Percentiles rank a stretch among this genome's conserved stretches.
Evolutionary conservation across 805 yeast genomes (phyloP).

Genomic region (Candida sakaeoensis): DNA sequence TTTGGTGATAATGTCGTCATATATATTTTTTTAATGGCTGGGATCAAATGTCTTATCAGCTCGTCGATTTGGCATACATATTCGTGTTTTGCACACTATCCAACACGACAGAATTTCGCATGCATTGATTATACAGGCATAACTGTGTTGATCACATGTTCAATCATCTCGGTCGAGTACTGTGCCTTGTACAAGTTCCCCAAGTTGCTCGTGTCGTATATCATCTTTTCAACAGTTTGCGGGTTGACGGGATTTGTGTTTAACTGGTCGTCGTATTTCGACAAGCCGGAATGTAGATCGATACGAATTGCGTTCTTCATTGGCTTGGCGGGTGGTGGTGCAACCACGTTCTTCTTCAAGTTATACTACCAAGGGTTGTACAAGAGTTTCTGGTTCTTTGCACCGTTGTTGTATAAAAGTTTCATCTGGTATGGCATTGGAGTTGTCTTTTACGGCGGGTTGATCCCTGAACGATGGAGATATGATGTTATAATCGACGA

Average conservation of each 20-base stretch:
- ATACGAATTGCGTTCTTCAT: conserved; percentile 78
- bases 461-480: conserved; percentile 88
- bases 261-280: conserved; percentile 93
- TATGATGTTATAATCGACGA: conserved; percentile 52
- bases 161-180: conserved; percentile 83
- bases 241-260: conserved; percentile 72
- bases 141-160: conserved; percentile 83
- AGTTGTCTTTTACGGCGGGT: conserved; percentile 79
- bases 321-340: conserved; percentile 73
- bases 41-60: conserved; percentile 71
- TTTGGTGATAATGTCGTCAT: conserved; percentile 50
- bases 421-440: conserved; percentile 76
- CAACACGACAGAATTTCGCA: conserved; percentile 70
- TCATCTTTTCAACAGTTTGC: conserved; percentile 58
- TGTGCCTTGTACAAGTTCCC: conserved; percentile 66
- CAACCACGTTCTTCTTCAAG: conserved; percentile 57
- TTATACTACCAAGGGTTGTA: conserved; percentile 52
- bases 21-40: conserved; percentile 64
- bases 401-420: conserved; percentile 67
- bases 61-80: conserved; percentile 93
- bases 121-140: conserved; percentile 96
- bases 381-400: conserved; percentile 50
- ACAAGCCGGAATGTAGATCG: conserved; percentile 78
- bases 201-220: conserved; percentile 43
- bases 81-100: conserved; percentile 64